Base-by-base conservation (phyloP, 257 asterid genomes). In the Thymus quinquecostatus region DNA sequence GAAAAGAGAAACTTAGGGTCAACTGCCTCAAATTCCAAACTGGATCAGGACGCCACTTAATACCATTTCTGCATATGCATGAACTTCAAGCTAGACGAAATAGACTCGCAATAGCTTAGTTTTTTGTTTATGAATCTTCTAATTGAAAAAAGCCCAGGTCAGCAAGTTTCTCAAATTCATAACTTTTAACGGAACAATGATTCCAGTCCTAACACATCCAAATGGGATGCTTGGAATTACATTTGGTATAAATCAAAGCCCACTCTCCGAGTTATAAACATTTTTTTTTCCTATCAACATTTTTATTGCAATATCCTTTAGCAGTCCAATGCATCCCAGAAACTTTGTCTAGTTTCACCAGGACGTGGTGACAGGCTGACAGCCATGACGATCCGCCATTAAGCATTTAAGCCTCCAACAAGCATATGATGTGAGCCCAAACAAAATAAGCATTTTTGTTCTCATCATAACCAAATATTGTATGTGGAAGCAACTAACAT, bases 281-380 rank as follows among this genome's bases (percentile, higher is more conserved):
- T 0, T 5, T 43, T 59, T 32, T 10, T 2, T 30, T 58, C 5
- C 64, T 58, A 13, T 12, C 1, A 21, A 21, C 21, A 21, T 21
- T 21, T 12, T 12, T 27, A 13, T 49, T 27, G 50, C 14, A 28
- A 51, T 5, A 30, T 66, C 53, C 41, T 8, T 36, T 32, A 66
- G 41, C 43, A 66, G 1, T 29, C 32, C 58, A 59, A 49, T 3
- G 53, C 72, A 62, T 36, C 72, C 56, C 56, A 44, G 30, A 48
- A 49, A 13, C 32, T 64, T 40, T 44, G 48, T 41, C 62, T 69
- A 51, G 71, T 60, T 71, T 65, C 36, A 43, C 62, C 32, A 74
- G 51, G 66, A 47, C n/a, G 14, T 48, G 14, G 71, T 32, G 10
- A 60, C 36, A 29, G 49, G 10, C 49, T 43, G 48, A 43, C 11